Evolutionary conservation across 1,284 basidiomycete genomes (phyloP), one percentile per base, ranked within the genome.

Genomic region (Sporisorium graminicola): DNA sequence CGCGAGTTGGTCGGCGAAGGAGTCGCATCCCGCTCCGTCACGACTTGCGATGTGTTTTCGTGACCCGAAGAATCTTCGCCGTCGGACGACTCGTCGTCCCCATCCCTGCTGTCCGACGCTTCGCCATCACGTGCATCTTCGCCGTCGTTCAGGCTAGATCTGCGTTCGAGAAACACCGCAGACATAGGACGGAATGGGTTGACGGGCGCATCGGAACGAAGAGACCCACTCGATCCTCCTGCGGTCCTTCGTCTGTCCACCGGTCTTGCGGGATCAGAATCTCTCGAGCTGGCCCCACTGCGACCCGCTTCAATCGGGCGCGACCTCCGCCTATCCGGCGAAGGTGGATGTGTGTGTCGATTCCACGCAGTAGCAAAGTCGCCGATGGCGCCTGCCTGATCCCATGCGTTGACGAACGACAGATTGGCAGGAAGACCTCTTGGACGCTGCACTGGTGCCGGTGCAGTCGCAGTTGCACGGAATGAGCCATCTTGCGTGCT

Each of bases 391-490:
- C 67, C 76, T 5, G 51, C 73, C 47, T 70, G 54, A 56, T 82
- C 80, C 80, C 80, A 82, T 5, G 78, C 80, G 49, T 82, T 82
- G 22, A 78, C 64, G 26, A 73, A 82, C 14, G 65, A 54, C 13
- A 80, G 43, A 12, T 65, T 79, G 20, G 56, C 33, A 5, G 80
- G 79, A 42, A 80, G 47, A 1, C 76, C 80, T 13, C 74, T 43
- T 3, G 58, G 14, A 24, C 58, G 56, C 29, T 65, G 33, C 14
- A 43, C 57, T n/a, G 59, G 61, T 27, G 51, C 54, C 22, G 53
- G 33, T 22, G 47, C 50, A 1, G 40, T 18, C 20, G 40, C 40
- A 2, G 40, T 2, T 13, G 54, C n/a, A 12, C 18, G 31, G 5
- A 42, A 27, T 2, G 35, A 47, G 3, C 53, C 58, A n/a, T 61